phyloP scores from a whole-genome alignment of 1,284 basidiomycete species.

The Boletellus deceptivus region DNA sequence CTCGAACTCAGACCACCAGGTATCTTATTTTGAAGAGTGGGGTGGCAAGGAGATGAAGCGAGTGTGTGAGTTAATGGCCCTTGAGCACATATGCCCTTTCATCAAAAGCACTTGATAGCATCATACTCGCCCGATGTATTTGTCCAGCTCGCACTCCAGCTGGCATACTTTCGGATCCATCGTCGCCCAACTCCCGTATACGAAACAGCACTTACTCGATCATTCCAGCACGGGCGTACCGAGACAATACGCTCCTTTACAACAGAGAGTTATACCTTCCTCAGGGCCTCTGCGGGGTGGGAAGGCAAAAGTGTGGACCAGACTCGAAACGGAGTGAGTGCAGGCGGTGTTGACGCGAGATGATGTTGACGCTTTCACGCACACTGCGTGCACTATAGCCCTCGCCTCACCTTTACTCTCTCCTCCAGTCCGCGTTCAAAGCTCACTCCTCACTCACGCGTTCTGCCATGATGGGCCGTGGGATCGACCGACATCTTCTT shows the following conservation, averaged over 20 bases:
- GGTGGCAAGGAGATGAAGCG: conserved; percentile 91
- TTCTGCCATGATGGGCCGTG: conserved; percentile 80
- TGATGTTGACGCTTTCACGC: not conserved
- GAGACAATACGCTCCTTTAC: conserved; percentile 88
- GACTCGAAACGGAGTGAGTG: conserved; percentile 16
- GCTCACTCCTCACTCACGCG: conserved; percentile 78
- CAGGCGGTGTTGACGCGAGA: not conserved
- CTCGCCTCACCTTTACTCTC: conserved; percentile 16
- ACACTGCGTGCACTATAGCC: conserved; percentile 11
- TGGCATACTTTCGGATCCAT: conserved; percentile 86
- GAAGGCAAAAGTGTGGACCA: conserved; percentile 3
- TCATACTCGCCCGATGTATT: conserved; percentile 86
- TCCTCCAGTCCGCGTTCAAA: conserved; percentile 65
- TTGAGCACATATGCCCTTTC: not conserved
- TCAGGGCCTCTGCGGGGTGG: conserved; percentile 22
- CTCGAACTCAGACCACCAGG: conserved; percentile 80
- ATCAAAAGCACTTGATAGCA: conserved; percentile 38
- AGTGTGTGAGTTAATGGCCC: conserved; percentile 49
- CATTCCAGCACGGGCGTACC: conserved; percentile 88
- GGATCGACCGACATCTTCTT: conserved; percentile 90
- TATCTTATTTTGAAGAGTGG: conserved; percentile 85
- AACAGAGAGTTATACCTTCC: conserved; percentile 75
- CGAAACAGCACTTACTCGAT: conserved; percentile 91
- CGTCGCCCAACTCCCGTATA: conserved; percentile 87
- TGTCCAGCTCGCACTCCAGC: conserved; percentile 68